Percentiles rank a stretch among this genome's conserved stretches.
These are phyloP conservation scores for Afroboletus lepidellus DNA, from an alignment of 1,284 basidiomycete species.

Conservation along the genomic window DNA sequence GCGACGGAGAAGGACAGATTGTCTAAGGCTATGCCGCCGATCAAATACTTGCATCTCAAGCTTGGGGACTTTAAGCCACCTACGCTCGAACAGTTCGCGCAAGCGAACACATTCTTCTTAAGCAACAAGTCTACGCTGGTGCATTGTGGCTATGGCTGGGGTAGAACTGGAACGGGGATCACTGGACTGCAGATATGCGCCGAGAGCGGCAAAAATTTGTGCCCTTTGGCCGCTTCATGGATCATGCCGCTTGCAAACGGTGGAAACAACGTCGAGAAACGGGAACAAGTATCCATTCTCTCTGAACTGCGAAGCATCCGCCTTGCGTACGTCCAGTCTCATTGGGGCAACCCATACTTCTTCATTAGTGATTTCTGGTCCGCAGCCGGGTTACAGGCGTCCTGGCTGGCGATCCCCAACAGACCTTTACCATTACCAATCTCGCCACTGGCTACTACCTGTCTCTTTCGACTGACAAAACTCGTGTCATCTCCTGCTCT, in stretches of 20 bases:
- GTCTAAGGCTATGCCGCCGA: constrained; percentile 3
- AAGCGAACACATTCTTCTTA: constrained; percentile 14
- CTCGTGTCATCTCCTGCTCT: background rate
- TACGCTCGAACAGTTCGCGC: constrained; percentile 8
- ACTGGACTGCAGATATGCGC: constrained; percentile 14
- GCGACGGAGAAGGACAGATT: constrained; percentile 4
- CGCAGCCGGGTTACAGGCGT: constrained; percentile 5
- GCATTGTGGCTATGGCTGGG: constrained; percentile 14
- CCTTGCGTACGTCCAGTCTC: constrained; percentile 6
- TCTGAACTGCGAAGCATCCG: constrained; percentile 8
- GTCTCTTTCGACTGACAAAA: constrained; percentile 4
- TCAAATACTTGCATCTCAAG: constrained; percentile 15
- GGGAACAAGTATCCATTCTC: constrained; percentile 12
- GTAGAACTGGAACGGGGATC: constrained; percentile 13
- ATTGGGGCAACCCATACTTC: background rate
- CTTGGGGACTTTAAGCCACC: constrained; percentile 14
- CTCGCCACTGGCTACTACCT: constrained; percentile 13
- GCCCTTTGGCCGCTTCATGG: constrained; percentile 7
- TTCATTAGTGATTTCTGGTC: background rate
- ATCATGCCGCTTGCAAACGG: background rate
- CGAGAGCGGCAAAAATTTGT: constrained; percentile 2
- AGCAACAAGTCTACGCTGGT: constrained; percentile 10
- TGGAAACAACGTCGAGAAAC: constrained; percentile 15
- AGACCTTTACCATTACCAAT: constrained; percentile 7
- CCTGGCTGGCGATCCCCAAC: background rate